Conservation (phyloP, 2,329 filamentous ascomycete species). For the Colletotrichum paranaense region DNA sequence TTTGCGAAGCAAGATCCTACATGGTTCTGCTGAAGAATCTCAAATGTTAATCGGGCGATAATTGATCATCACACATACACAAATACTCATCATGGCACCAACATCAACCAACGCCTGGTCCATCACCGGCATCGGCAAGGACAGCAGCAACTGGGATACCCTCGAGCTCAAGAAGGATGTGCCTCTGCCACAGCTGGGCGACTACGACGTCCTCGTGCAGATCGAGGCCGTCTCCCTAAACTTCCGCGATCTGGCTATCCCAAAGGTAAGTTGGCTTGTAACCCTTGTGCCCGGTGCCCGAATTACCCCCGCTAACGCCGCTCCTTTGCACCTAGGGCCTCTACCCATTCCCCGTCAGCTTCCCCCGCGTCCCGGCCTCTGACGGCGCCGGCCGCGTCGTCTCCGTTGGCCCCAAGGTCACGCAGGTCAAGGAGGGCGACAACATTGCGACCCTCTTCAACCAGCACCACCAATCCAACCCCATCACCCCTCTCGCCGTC, state of each 20-base stretch:
- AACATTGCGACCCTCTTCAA: slow-evolving; percentile 71
- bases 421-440: slow-evolving; percentile 63
- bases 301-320: slow-evolving; percentile 5
- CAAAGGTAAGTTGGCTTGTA: slow-evolving; percentile 41
- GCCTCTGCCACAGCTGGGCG: slow-evolving; percentile 70
- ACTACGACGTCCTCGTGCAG: slow-evolving; percentile 79
- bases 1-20: background rate
- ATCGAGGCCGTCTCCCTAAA: slow-evolving; percentile 65
- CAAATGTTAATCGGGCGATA: too few species aligned
- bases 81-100: slow-evolving; percentile 18
- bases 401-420: slow-evolving; percentile 61
- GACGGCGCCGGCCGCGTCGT: slow-evolving; percentile 66
- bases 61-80: background rate
- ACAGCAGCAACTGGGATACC: slow-evolving; percentile 66
- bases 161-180: slow-evolving; percentile 66
- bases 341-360: slow-evolving; percentile 56
- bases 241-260: slow-evolving; percentile 65
- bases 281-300: background rate
- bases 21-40: too few species aligned
- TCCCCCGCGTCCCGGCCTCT: slow-evolving; percentile 61
- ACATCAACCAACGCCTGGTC: slow-evolving; percentile 67
- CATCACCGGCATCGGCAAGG: slow-evolving; percentile 49
- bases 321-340: slow-evolving; percentile 46
- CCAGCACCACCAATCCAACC: slow-evolving; percentile 62
- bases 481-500: slow-evolving; percentile 47